phyloP scores from a whole-genome alignment of 371 early-diverging fungal genomes.

The Rhizopus sp. region DNA sequence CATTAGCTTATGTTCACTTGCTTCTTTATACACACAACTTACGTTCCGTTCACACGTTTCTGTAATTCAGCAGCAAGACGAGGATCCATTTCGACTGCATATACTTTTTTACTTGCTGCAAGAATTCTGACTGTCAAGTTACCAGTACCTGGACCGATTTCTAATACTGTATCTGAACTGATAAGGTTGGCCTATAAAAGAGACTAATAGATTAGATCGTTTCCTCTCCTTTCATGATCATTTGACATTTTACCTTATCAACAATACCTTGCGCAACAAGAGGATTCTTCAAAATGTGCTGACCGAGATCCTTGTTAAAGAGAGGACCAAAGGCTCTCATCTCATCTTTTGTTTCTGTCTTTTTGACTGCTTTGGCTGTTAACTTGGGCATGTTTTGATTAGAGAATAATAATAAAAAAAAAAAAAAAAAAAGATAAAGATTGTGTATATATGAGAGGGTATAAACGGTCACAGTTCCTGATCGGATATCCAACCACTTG shows the following conservation, averaged over 20 bases:
- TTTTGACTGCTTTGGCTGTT: slow-evolving; percentile 44
- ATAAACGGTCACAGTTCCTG: too few relatives aligned
- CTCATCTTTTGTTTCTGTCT: slow-evolving; percentile 24
- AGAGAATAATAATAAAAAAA: neutral
- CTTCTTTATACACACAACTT: slow-evolving; percentile 28
- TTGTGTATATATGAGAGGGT: neutral
- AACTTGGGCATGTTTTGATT: slow-evolving; percentile 43
- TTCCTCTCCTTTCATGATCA: neutral
- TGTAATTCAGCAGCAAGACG: slow-evolving; percentile 97
- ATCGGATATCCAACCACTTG: too few relatives aligned
- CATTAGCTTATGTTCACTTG: neutral
- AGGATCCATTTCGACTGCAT: slow-evolving; percentile 98
- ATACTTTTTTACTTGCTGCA: slow-evolving; percentile 91
- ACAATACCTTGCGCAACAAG: slow-evolving; percentile 97
- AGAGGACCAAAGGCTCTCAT: slow-evolving; percentile 77
- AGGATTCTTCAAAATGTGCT: slow-evolving; percentile 99
- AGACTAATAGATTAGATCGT: neutral
- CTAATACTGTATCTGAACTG: slow-evolving; percentile 95
- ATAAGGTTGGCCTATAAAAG: slow-evolving; percentile 78
- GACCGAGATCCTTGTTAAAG: slow-evolving; percentile 98
- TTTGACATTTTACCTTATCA: slow-evolving; percentile 76
- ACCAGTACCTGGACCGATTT: slow-evolving; percentile 99
- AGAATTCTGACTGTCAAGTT: slow-evolving; percentile 98
- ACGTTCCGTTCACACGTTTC: slow-evolving; percentile 97
- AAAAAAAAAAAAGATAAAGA: neutral